A percentile compares a stretch with the other conserved stretches of the same genome.
These are phyloP conservation scores for Lactarius vividus DNA, from an alignment of 768 basidiomycete species.

Conservation along the genomic window DNA sequence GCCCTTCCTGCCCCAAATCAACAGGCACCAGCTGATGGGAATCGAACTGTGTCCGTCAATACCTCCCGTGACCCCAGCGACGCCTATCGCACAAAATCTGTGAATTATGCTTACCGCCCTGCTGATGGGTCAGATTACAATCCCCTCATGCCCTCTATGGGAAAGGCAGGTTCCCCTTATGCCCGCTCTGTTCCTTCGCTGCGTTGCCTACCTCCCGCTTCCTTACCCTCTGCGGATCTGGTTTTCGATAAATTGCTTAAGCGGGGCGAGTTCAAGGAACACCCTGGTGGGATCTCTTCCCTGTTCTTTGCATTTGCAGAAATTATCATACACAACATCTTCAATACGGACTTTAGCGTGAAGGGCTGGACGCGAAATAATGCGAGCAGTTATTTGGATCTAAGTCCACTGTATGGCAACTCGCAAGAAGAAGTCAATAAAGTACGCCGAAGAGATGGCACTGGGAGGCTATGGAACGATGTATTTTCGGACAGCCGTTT, in stretches of 20 bases:
- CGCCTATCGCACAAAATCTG: background rate
- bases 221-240: constrained; percentile 62
- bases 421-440: constrained; percentile 42
- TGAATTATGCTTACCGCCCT: constrained; percentile 29
- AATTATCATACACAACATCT: constrained; percentile 70
- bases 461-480: constrained; percentile 66
- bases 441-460: constrained; percentile 62
- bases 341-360: constrained; percentile 47
- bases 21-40: background rate
- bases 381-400: constrained; percentile 71
- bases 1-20: constrained; percentile 10
- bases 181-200: constrained; percentile 61
- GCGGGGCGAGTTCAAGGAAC: constrained; percentile 34
- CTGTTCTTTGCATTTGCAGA: constrained; percentile 80
- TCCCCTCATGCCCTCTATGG: constrained; percentile 34
- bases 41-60: background rate
- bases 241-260: constrained; percentile 70
- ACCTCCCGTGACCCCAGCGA: background rate
- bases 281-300: constrained; percentile 58
- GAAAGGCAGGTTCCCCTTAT: constrained; percentile 38
- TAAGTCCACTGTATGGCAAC: constrained; percentile 71
- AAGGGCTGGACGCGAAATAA: constrained; percentile 54
- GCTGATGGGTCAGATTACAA: constrained; percentile 42
- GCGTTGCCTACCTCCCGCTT: constrained; percentile 40
- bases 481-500: constrained; percentile 66